Percentiles rank a stretch among this genome's conserved stretches.
Evolutionary conservation across 257 asterid genomes (phyloP).

Genomic region (Osmanthus fragrans): DNA sequence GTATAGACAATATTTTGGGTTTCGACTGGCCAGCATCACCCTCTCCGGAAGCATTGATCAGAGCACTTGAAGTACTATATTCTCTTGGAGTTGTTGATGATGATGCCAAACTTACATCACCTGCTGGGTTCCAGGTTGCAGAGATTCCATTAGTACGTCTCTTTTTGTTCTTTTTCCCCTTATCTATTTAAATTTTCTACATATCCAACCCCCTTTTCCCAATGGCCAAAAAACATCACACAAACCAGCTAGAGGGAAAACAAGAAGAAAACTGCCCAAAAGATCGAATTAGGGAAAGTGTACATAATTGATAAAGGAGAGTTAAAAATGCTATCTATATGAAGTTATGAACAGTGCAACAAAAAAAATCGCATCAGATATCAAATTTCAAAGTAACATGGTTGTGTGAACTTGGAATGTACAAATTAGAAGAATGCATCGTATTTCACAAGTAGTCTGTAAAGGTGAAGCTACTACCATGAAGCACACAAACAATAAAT

Average conservation of each 20-base stretch:
- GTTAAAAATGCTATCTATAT: not conserved
- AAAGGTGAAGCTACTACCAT: not conserved
- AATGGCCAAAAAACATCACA: not conserved
- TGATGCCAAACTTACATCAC: constrained; percentile 92
- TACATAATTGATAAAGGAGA: not conserved
- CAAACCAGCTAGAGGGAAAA: not conserved
- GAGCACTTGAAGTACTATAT: constrained; percentile 93
- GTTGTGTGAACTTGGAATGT: not conserved
- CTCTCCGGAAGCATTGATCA: constrained; percentile 87
- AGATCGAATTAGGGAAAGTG: not conserved
- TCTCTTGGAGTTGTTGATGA: constrained; percentile 90
- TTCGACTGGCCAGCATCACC: constrained; percentile 98
- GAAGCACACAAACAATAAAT: not conserved
- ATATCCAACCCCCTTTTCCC: not conserved
- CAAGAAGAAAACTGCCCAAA: not conserved
- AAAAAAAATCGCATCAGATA: not conserved
- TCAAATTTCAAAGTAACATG: not conserved
- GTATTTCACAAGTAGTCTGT: not conserved
- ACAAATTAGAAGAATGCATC: not conserved
- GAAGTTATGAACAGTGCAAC: not conserved
- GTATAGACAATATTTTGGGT: constrained; percentile 92
- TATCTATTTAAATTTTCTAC: constrained; percentile 6
- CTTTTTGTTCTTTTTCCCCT: constrained; percentile 10
- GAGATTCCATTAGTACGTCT: constrained; percentile 86
- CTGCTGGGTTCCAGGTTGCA: constrained; percentile 91